Evolutionary conservation across 192 early-diverging fungal genomes (phyloP), one percentile per base, ranked within the genome.

Genomic region (Gamsiella multidivaricata): DNA sequence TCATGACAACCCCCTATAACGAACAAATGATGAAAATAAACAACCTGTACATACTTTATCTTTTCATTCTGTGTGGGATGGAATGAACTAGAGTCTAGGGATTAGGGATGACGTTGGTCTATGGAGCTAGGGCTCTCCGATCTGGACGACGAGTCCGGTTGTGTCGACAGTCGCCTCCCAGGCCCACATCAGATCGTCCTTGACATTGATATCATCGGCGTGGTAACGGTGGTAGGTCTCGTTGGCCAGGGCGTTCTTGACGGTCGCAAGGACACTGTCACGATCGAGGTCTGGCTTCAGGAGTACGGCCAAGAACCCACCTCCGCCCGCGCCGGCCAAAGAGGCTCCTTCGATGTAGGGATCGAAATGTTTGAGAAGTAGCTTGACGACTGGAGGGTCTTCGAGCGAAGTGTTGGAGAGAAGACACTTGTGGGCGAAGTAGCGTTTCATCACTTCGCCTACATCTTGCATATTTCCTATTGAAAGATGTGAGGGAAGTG

Each of bases 281-380:
- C 56, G 54, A 12, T 41, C 28, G 1, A 53, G 55, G 1, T 23
- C 52, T 1, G 42, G 64, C 29, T 68, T 67, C 2, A 76, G 11
- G 6, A 80, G 37, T 3, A 49, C 60, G 0, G 37, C 60, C 49
- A 80, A 53, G 42, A 70, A 80, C 3, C 78, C 78, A 18, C 78
- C 78, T 1, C 68, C 78, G 1, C 78, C 78, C 15, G 78, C 78
- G 3, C 78, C 78, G 9, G 61, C 53, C 10, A 80, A 45, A 0
- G 78, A 54, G 17, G 55, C 61, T 7, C 78, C 78, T 12, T 70
- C 67, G 22, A 70, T 60, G 31, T 50, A 47, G 0, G 65, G 54
- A 10, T 42, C 46, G 3, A 80, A 25, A 45, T 61, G 57, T 0
- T 8, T 14, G 2, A 80, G 17, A 0, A 80, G 55, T 11, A 29